These are phyloP conservation scores for Terfezia claveryi DNA, from an alignment of 495 filamentous ascomycete genomes.

Conservation along the genomic window DNA sequence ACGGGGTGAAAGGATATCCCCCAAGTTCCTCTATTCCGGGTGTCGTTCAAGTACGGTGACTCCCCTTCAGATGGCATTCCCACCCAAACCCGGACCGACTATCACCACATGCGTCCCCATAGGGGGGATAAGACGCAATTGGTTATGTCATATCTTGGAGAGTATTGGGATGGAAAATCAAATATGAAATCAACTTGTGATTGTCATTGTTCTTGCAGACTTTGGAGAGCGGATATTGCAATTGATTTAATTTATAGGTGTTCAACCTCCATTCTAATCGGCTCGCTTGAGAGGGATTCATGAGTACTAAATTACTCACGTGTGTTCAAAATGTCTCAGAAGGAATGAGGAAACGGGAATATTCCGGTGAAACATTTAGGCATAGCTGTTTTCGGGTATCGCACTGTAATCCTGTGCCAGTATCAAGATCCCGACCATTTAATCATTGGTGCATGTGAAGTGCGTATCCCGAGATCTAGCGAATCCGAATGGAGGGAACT, in stretches of 20 bases:
- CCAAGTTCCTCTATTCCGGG: constrained; percentile 12
- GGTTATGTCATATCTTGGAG: constrained; percentile 10
- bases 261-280: not conserved
- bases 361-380: too few species aligned
- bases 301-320: too few species aligned
- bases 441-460: too few species aligned
- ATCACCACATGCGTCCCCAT: constrained; percentile 39
- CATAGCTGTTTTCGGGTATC: too few species aligned
- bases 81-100: constrained; percentile 41
- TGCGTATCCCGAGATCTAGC: too few species aligned
- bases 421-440: too few species aligned
- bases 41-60: constrained; percentile 33
- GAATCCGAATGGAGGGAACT: too few species aligned
- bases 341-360: too few species aligned
- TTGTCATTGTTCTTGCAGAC: too few species aligned
- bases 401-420: too few species aligned
- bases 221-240: not conserved
- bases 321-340: too few species aligned
- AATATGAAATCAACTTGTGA: not conserved
- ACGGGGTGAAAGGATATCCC: constrained; percentile 18
- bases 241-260: not conserved
- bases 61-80: constrained; percentile 40
- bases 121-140: constrained; percentile 17
- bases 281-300: too few species aligned
- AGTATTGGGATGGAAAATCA: not conserved